These are phyloP conservation scores for Gypsophila paniculata DNA, from an alignment of 179 eudicot species.

Conservation along the genomic window DNA sequence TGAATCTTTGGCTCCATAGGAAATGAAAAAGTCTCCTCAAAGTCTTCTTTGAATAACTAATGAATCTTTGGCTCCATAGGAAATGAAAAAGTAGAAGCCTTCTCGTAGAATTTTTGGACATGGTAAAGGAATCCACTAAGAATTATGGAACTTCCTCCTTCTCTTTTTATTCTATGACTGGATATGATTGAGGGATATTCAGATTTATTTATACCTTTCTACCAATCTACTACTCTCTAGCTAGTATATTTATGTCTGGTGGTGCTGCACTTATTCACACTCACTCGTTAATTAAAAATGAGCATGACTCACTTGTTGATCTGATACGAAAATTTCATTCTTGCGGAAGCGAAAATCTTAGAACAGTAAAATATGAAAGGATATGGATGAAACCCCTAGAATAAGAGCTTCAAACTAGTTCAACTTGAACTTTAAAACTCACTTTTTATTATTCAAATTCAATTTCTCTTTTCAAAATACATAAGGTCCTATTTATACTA, in stretches of 20 bases:
- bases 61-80: background rate
- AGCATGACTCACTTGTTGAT: background rate
- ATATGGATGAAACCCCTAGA: too few species aligned
- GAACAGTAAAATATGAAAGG: too few species aligned
- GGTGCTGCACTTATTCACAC: background rate
- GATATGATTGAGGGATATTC: background rate
- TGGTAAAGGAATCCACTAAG: background rate
- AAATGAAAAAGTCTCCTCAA: background rate
- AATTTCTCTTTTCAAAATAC: too few species aligned
- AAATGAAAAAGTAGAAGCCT: background rate
- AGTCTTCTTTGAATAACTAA: background rate
- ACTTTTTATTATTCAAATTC: too few species aligned
- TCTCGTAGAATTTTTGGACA: background rate
- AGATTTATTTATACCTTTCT: too few species aligned
- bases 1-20: background rate
- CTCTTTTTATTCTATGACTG: background rate
- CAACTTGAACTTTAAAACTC: too few species aligned
- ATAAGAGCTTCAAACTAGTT: too few species aligned
- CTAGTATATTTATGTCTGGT: background rate
- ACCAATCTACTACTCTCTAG: background rate
- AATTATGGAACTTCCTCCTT: background rate
- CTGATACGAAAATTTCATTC: too few species aligned
- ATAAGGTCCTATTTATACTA: too few species aligned
- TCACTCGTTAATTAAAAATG: background rate
- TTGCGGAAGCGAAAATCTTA: too few species aligned